These are phyloP conservation scores for Penicillium sp. DNA, from an alignment of 2,329 filamentous ascomycete species.

Conservation along the genomic window DNA sequence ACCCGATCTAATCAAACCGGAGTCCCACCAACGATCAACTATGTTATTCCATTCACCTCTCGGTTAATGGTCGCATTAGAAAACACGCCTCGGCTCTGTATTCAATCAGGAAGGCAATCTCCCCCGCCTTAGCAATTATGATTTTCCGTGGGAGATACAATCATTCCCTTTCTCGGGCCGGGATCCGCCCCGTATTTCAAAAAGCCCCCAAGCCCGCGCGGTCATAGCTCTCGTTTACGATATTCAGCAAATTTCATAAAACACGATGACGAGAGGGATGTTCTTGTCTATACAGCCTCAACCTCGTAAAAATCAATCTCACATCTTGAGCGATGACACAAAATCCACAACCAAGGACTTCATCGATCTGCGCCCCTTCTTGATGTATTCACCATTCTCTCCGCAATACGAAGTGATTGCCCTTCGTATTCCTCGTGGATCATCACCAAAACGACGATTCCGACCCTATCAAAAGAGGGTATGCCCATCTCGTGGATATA, in stretches of 20 bases:
- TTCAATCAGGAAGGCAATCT: not conserved
- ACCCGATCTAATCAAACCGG: not conserved
- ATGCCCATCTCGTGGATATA: not conserved
- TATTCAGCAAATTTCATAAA: not conserved
- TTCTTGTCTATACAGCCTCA: not conserved
- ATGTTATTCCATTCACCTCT: not conserved
- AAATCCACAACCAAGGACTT: not conserved
- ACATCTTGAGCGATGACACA: not conserved
- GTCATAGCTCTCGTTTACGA: not conserved
- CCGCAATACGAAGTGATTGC: conserved; percentile 6
- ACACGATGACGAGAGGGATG: not conserved
- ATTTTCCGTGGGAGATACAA: not conserved
- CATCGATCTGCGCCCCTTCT: not conserved
- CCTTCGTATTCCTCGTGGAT: not conserved
- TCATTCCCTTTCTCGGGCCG: not conserved
- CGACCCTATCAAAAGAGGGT: not conserved
- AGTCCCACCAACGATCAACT: not conserved
- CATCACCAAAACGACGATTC: not conserved
- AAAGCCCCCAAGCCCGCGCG: not conserved
- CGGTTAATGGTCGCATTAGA: not conserved
- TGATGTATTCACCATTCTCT: not conserved
- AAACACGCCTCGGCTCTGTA: not conserved
- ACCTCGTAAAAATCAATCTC: not conserved
- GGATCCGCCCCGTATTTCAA: not conserved
- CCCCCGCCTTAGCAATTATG: not conserved